These are phyloP conservation scores for Wickerhamiella allomyrinae DNA, from an alignment of 805 yeast genomes.

Conservation along the genomic window DNA sequence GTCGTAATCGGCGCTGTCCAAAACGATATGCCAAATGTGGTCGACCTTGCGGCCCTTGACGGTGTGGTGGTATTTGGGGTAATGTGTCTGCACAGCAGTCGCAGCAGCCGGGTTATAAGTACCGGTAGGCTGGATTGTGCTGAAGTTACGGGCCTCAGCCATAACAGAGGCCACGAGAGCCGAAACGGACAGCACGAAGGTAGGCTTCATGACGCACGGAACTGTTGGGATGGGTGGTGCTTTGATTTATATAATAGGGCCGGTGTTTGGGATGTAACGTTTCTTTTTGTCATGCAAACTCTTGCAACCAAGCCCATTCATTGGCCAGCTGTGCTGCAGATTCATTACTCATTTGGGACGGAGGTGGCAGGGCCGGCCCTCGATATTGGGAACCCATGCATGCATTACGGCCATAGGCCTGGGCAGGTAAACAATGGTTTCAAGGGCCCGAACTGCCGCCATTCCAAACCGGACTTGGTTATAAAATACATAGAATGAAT, in stretches of 20 bases:
- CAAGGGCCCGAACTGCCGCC: too few relatives aligned
- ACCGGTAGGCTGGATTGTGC: conserved; percentile 20
- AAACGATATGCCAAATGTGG: conserved; percentile 30
- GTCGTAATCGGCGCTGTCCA: conserved; percentile 38
- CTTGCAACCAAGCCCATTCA: background rate
- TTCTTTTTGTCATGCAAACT: conserved; percentile 1
- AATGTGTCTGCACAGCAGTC: conserved; percentile 20
- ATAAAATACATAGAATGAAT: too few relatives aligned
- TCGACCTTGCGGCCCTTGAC: conserved; percentile 19
- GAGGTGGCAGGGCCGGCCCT: conserved; percentile 3
- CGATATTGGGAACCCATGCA: conserved; percentile 1
- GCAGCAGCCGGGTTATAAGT: conserved; percentile 21
- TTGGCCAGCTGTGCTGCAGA: background rate
- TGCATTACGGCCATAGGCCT: background rate
- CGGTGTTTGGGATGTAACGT: conserved; percentile 3
- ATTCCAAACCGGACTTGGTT: too few relatives aligned
- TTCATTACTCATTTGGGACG: conserved; percentile 2
- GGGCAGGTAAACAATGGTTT: background rate
- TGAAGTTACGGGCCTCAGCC: conserved; percentile 18
- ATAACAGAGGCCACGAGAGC: conserved; percentile 15
- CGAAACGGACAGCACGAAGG: conserved; percentile 8
- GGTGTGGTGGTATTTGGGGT: conserved; percentile 21
- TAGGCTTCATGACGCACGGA: conserved; percentile 8
- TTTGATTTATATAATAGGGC: conserved; percentile 2
- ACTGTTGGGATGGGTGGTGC: background rate